Base-by-base conservation (phyloP, 2,329 filamentous ascomycete genomes). In the Colletotrichum phormii region DNA sequence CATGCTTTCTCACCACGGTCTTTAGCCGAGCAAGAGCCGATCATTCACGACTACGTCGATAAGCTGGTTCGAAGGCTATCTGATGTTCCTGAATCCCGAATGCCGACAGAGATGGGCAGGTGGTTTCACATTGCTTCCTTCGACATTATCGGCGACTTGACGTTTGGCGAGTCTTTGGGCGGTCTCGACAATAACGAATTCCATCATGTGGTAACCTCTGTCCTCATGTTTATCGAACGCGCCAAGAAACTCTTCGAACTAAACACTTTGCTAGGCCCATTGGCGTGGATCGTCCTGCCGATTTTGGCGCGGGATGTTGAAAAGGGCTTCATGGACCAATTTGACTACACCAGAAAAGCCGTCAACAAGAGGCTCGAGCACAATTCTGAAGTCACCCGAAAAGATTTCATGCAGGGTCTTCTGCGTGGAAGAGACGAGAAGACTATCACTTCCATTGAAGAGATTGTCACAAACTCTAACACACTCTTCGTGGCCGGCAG, bases 131-230 rank as follows among this genome's bases (percentile, higher is more conserved):
- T 65, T n/a, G 69, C 74, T 12, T 78, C 79, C 0, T 81, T 81
- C 59, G 79, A 81, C 57, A 72, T 80, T 18, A 77, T 81, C 31
- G 79, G 78, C 11, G 76, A 79, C 51, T 71, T 81, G 8, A 73
- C 75, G 6, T 80, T 81, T 66, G 80, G 78, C 9, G 77, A 78
- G 57, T 69, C 76, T 3, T 80, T 80, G 55, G 75, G 74, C 5
- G 78, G 78, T 15, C 75, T 81, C 13, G 64, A 77, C 9, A 71
- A 72, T 1, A 71, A 67, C n/a, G 67, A 64, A 18, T 42, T 42
- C 37, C 77, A 80, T 58, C 75, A 77, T 3, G 79, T 77, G 71
- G 77, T 81, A 2, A 60, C 29, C 0, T 59, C 75, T 0, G 71
- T 81, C 6, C 78, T 79, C 9, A 24, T 67, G 4, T 67, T 67